Evolutionary conservation across 2,329 filamentous ascomycete genomes (phyloP).

Genomic region (Cytospora mali): DNA sequence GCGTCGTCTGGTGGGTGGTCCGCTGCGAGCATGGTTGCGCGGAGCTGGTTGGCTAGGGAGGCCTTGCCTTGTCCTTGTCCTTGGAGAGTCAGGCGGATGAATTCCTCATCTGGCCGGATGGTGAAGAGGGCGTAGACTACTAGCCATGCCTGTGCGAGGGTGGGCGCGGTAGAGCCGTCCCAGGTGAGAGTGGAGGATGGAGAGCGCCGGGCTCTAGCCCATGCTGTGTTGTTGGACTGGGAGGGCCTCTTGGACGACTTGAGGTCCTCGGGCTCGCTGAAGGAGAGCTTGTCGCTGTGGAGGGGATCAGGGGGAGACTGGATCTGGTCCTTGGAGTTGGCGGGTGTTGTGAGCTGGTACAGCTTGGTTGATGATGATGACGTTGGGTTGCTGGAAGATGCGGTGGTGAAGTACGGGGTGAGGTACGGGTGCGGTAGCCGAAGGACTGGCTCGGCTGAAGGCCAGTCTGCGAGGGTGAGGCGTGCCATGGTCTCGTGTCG

Average conservation of each 20-base stretch:
- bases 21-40: slow-evolving; percentile 51
- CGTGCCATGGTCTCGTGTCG: slow-evolving; percentile 21
- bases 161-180: slow-evolving; percentile 45
- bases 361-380: slow-evolving; percentile 7
- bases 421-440: slow-evolving; percentile 38
- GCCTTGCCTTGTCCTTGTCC: slow-evolving; percentile 42
- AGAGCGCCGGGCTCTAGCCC: slow-evolving; percentile 58
- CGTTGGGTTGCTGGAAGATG: slow-evolving; percentile 26
- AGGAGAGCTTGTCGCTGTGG: slow-evolving; percentile 34
- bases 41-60: slow-evolving; percentile 32
- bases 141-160: slow-evolving; percentile 56
- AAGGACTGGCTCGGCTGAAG: slow-evolving; percentile 33
- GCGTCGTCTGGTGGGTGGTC: slow-evolving; percentile 45
- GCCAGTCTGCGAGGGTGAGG: slow-evolving; percentile 32
- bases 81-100: slow-evolving; percentile 49
- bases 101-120: slow-evolving; percentile 50
- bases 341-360: slow-evolving; percentile 18
- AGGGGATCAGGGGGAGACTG: slow-evolving; percentile 31
- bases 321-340: slow-evolving; percentile 12
- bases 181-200: slow-evolving; percentile 50
- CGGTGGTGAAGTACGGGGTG: slow-evolving; percentile 34
- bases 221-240: slow-evolving; percentile 57
- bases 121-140: slow-evolving; percentile 56
- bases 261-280: slow-evolving; percentile 39
- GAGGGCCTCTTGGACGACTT: slow-evolving; percentile 38